Conservation (phyloP, 2,329 filamentous ascomycete species). For the Verticillium klebahnii region DNA sequence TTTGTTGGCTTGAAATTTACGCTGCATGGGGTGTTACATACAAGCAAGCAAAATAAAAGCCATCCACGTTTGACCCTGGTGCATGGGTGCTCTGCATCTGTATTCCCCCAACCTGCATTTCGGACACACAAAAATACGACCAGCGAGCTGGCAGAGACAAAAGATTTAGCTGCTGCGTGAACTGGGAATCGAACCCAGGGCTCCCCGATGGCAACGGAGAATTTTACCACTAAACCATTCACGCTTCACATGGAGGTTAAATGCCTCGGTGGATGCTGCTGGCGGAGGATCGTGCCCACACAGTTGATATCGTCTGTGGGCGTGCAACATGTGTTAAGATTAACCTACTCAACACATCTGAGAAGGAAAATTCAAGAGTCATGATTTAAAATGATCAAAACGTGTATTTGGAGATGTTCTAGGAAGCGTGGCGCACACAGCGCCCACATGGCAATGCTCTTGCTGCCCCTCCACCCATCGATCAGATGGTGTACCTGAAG, state of each 20-base stretch:
- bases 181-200: constrained; percentile 4
- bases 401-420: no score
- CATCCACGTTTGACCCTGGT: no score
- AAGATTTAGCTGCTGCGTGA: not conserved
- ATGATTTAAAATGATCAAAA: no score
- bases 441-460: no score
- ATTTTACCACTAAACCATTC: constrained; percentile 5
- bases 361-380: no score
- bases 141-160: not conserved
- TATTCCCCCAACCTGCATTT: not conserved
- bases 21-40: no score
- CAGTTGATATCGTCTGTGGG: not conserved
- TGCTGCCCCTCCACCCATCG: no score
- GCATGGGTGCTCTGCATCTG: no score
- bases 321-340: not conserved
- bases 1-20: no score
- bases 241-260: not conserved
- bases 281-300: not conserved
- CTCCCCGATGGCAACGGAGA: constrained; percentile 5
- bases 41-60: no score
- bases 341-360: no score
- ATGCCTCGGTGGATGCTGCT: not conserved
- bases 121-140: not conserved
- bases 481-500: constrained; percentile 17
- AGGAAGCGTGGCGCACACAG: no score